phyloP scores from a whole-genome alignment of 768 basidiomycete species.

The Lentinula boryana region DNA sequence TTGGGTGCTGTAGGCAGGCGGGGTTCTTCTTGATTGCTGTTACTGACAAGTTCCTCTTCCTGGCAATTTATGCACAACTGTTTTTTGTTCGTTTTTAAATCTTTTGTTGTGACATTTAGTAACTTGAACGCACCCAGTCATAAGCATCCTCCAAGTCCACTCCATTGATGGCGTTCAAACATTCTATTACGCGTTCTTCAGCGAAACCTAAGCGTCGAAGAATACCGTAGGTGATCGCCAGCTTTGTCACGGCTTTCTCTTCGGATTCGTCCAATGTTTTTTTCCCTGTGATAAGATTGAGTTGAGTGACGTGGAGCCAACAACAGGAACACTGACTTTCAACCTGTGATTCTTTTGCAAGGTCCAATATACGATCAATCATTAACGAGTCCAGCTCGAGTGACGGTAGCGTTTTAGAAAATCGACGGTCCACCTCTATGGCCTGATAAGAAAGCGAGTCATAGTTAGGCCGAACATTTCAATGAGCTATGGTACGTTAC shows the following conservation, averaged over 20 bases:
- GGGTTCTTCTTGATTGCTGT: constrained; percentile 9
- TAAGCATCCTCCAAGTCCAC: constrained; percentile 84
- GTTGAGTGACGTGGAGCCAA: background rate
- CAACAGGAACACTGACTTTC: constrained; percentile 15
- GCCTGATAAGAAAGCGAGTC: constrained; percentile 33
- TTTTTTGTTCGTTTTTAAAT: background rate
- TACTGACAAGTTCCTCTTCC: constrained; percentile 44
- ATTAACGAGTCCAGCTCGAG: constrained; percentile 59
- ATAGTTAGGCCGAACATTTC: background rate
- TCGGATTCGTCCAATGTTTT: constrained; percentile 47
- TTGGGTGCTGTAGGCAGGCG: constrained; percentile 22
- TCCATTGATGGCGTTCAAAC: constrained; percentile 56
- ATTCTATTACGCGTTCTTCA: constrained; percentile 64
- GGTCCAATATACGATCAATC: constrained; percentile 52
- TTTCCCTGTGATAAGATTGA: constrained; percentile 21
- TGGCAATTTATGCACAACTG: constrained; percentile 65
- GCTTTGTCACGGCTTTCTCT: constrained; percentile 64
- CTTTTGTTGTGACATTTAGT: too few species aligned
- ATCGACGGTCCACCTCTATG: constrained; percentile 77
- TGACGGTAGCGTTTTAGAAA: constrained; percentile 53
- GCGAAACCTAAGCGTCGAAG: constrained; percentile 73
- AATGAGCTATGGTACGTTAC: constrained; percentile 27
- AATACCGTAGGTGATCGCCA: constrained; percentile 79
- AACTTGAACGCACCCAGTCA: constrained; percentile 65
- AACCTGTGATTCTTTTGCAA: constrained; percentile 32